Evolutionary conservation across 805 yeast genomes (phyloP), one percentile per base, ranked within the genome.

Genomic region (Pichia californica): DNA sequence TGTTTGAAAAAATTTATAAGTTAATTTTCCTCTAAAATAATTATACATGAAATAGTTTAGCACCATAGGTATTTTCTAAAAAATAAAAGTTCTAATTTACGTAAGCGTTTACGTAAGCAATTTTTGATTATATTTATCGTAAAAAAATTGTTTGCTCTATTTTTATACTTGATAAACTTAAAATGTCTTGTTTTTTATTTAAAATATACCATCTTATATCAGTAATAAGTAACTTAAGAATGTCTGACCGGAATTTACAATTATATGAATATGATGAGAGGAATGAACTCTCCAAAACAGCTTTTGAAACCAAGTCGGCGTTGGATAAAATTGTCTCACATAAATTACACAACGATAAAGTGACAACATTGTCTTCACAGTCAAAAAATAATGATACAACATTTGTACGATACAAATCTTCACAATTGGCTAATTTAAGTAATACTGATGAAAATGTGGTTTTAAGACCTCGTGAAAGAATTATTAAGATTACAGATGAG

Each of bases 401-500:
- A 3, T 75, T 64, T 52, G 62, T 73, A 28, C 63, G 69, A 34
- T 75, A 69, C 54, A 70, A 71, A 1, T 73, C 70, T 7, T 64
- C 66, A 36, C 56, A 64, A 16, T 50, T 66, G 21, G 58, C 65
- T 9, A 63, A 58, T 15, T 27, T 36, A 9, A 28, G n/a, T 8
- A 19, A 23, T 7, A n/a, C 50, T 55, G 5, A 41, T 53, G 21
- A 13, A 7, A 14, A 8, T 13, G 14, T n/a, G n/a, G n/a, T n/a
- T n/a, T n/a, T 5, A 3, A 16, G 5, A 5, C 57, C 55, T 34
- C 68, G 67, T 46, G 55, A 54, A 33, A 62, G 86, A 44, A 64
- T 72, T 4, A 73, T 88, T 23, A 79, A 79, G 53, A 77, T 89
- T 34, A 78, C 79, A 13, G 86, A 81, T 43, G 74, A 69, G 36